phyloP scores from a whole-genome alignment of 257 asterid genomes.

The Salvia splendens region DNA sequence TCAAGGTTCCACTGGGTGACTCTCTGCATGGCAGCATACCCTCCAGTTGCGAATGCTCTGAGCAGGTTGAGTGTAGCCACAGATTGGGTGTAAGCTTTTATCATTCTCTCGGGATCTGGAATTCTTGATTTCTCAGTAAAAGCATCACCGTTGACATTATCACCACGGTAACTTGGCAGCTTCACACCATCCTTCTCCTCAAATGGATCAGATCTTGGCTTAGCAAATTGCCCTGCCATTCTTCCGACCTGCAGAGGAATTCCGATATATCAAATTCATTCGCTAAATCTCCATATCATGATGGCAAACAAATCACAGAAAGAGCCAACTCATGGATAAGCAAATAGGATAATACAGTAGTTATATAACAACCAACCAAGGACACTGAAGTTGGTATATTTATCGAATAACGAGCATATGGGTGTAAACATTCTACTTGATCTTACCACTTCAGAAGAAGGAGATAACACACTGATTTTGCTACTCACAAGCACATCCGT shows the following conservation, averaged over 20 bases:
- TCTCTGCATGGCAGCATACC: constrained; percentile 82
- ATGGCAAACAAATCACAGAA: neutral
- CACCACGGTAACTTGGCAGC: constrained; percentile 82
- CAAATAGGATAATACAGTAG: neutral
- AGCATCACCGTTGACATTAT: constrained; percentile 68
- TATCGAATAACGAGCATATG: neutral
- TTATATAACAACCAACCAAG: neutral
- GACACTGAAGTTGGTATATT: neutral
- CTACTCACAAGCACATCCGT: neutral
- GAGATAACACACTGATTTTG: neutral
- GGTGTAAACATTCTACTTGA: neutral
- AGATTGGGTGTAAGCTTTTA: constrained; percentile 72
- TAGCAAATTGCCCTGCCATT: constrained; percentile 32
- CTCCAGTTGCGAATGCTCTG: constrained; percentile 80
- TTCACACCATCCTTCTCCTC: constrained; percentile 72
- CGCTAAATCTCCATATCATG: neutral
- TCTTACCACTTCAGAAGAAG: constrained; percentile 18
- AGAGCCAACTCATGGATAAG: neutral
- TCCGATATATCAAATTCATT: constrained; percentile 21
- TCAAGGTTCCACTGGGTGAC: constrained; percentile 84
- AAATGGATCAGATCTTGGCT: constrained; percentile 67
- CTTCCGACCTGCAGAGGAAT: constrained; percentile 56
- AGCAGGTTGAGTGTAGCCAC: constrained; percentile 75
- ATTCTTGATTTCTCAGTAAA: constrained; percentile 63
- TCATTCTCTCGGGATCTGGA: constrained; percentile 75